Percentiles rank a stretch among this genome's conserved stretches.
phyloP scores from a whole-genome alignment of 2,329 filamentous ascomycete species.

The Alternaria rosae region DNA sequence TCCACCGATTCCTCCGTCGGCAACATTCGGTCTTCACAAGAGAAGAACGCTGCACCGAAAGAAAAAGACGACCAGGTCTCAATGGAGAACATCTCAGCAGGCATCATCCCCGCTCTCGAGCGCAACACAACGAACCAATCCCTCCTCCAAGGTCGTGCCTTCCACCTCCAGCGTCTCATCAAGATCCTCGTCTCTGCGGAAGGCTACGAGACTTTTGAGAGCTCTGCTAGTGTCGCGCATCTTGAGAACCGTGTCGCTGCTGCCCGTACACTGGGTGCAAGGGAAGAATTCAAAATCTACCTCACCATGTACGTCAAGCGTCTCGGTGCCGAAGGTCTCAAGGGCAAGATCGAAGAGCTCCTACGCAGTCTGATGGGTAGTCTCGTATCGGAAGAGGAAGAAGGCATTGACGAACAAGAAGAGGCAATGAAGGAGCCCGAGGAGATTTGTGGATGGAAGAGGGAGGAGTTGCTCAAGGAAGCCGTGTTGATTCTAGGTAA shows the following conservation, averaged over 20 bases:
- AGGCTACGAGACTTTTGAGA: slow-evolving; percentile 91
- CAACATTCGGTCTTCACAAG: slow-evolving; percentile 72
- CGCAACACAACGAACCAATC: slow-evolving; percentile 94
- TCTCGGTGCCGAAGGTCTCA: slow-evolving; percentile 85
- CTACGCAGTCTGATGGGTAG: slow-evolving; percentile 82
- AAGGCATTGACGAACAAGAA: slow-evolving; percentile 64
- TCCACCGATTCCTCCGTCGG: slow-evolving; percentile 90
- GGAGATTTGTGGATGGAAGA: slow-evolving; percentile 89
- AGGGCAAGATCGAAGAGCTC: slow-evolving; percentile 90
- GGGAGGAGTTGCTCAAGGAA: slow-evolving; percentile 85
- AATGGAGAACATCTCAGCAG: slow-evolving; percentile 76
- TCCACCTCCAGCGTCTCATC: slow-evolving; percentile 88
- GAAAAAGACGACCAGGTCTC: slow-evolving; percentile 58
- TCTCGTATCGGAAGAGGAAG: slow-evolving; percentile 63
- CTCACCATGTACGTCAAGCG: slow-evolving; percentile 98
- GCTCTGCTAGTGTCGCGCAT: slow-evolving; percentile 89
- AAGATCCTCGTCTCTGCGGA: slow-evolving; percentile 87
- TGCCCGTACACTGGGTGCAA: slow-evolving; percentile 81
- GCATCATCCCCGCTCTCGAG: slow-evolving; percentile 91
- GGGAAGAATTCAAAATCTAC: slow-evolving; percentile 92
- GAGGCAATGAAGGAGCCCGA: slow-evolving; percentile 63
- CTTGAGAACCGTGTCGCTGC: slow-evolving; percentile 94
- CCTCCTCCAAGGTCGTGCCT: slow-evolving; percentile 87
- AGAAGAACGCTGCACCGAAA: slow-evolving; percentile 32
- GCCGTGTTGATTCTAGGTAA: slow-evolving; percentile 90